A percentile compares a stretch with the other conserved stretches of the same genome.
These are phyloP conservation scores for Melastoma malabathricum DNA, from an alignment of 345 rosid genomes.

Conservation along the genomic window DNA sequence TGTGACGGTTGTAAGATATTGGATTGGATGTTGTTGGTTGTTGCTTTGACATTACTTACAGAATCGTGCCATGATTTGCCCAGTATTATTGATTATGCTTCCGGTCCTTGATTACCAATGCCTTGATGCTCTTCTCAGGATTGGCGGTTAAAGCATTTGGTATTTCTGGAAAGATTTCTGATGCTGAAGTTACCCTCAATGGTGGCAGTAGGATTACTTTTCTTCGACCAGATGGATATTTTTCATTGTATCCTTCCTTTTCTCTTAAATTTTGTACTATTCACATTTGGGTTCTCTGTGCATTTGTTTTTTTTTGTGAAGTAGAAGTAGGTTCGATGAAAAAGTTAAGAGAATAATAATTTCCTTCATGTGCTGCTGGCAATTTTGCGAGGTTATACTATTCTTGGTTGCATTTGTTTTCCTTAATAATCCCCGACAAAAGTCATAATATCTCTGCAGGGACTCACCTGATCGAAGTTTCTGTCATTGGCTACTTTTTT, in stretches of 20 bases:
- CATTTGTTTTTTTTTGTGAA: not conserved
- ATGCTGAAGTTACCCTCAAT: conserved; percentile 64
- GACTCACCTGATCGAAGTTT: conserved; percentile 91
- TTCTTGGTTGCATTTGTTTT: conserved; percentile 11
- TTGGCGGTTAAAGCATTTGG: conserved; percentile 32
- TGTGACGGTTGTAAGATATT: no score
- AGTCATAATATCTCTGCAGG: conserved; percentile 86
- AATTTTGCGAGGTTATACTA: no score
- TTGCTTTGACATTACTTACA: no score
- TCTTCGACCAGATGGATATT: conserved; percentile 92
- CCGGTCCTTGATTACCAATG: no score
- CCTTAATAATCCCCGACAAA: conserved; percentile 37
- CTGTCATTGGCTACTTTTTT: conserved; percentile 74
- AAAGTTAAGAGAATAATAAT: conserved; percentile 50
- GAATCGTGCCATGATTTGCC: no score
- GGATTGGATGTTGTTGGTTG: no score
- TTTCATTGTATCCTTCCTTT: conserved; percentile 73
- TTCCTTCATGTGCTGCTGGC: not conserved
- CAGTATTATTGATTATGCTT: no score
- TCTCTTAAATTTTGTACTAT: conserved; percentile 3
- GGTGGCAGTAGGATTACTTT: conserved; percentile 69
- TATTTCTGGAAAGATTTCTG: conserved; percentile 49
- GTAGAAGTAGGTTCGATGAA: no score
- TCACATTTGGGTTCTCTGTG: not conserved
- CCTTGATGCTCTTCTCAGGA: conserved; percentile 1